phyloP scores from a whole-genome alignment of 768 basidiomycete genomes.

The Leccinum ochraceum region DNA sequence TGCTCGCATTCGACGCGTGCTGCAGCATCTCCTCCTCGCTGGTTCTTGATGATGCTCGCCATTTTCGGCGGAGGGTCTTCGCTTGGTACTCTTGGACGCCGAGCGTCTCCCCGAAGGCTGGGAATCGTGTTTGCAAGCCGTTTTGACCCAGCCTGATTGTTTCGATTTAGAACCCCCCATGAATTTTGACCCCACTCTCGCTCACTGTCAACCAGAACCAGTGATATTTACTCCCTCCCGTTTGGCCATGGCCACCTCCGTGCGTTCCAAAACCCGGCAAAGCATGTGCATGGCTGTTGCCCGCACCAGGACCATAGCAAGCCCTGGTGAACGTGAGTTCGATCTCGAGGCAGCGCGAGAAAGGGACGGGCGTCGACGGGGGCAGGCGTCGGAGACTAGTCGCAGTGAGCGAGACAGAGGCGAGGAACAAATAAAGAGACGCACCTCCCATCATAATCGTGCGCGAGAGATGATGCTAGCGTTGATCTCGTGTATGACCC shows the following conservation, averaged over 20 bases:
- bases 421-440: conserved; percentile 19
- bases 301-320: conserved; percentile 15
- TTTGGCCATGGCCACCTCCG: conserved; percentile 20
- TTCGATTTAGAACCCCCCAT: conserved; percentile 1
- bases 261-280: conserved; percentile 17
- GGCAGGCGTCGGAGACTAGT: conserved; percentile 17
- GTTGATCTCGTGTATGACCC: conserved; percentile 12
- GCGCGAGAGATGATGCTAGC: conserved; percentile 17
- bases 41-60: conserved; percentile 69
- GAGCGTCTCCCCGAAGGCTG: conserved; percentile 69
- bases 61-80: conserved; percentile 64
- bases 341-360: conserved; percentile 7
- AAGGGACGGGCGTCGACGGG: conserved; percentile 10
- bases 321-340: conserved; percentile 15
- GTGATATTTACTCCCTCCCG: conserved; percentile 22
- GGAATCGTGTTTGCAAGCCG: conserved; percentile 59
- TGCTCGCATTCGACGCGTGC: conserved; percentile 74
- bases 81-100: conserved; percentile 55
- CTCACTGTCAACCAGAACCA: conserved; percentile 26
- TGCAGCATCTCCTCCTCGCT: conserved; percentile 45
- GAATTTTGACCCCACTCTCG: conserved; percentile 9
- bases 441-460: conserved; percentile 49
- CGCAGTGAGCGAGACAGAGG: neutral
- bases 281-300: conserved; percentile 15
- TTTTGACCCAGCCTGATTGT: conserved; percentile 38